These are phyloP conservation scores for Domatiomyces globalis DNA, from an alignment of 2,329 filamentous ascomycete genomes.

Conservation along the genomic window DNA sequence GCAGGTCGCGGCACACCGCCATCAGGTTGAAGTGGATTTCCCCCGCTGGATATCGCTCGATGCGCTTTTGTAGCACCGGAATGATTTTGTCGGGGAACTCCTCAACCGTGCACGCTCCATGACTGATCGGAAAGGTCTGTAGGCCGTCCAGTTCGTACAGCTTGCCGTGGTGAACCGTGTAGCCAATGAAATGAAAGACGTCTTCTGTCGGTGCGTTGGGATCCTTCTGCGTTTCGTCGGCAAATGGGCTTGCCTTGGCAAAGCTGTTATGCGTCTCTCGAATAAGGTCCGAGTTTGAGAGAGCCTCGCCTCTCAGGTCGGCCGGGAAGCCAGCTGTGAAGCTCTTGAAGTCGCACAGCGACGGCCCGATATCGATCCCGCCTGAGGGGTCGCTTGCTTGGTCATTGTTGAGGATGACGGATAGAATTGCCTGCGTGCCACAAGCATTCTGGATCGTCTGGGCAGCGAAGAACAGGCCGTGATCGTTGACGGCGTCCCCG, in stretches of 20 bases:
- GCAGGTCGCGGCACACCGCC: conserved; percentile 75
- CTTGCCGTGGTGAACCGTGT: conserved; percentile 62
- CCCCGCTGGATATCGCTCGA: conserved; percentile 66
- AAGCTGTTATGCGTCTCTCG: conserved; percentile 80
- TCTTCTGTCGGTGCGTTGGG: conserved; percentile 65
- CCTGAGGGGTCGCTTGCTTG: conserved; percentile 24
- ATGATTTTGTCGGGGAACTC: conserved; percentile 71
- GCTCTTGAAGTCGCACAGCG: conserved; percentile 66
- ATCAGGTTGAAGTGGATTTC: conserved; percentile 96
- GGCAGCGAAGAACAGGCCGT: conserved; percentile 62
- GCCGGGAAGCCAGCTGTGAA: conserved; percentile 74
- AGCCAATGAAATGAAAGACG: conserved; percentile 95
- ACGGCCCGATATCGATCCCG: conserved; percentile 53
- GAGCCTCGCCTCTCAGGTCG: conserved; percentile 56
- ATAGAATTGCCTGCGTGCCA: conserved; percentile 87
- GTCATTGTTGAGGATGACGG: conserved; percentile 76
- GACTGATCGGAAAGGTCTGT: conserved; percentile 80
- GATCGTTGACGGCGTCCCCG: conserved; percentile 52
- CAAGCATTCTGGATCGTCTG: conserved; percentile 99
- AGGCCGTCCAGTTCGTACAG: conserved; percentile 93
- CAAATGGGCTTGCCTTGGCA: conserved; percentile 74
- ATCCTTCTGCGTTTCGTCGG: conserved; percentile 69
- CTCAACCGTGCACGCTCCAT: conserved; percentile 57
- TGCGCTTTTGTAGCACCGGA: conserved; percentile 69
- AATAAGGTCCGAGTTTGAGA: conserved; percentile 58